A percentile compares a stretch with the other conserved stretches of the same genome.
phyloP scores from a whole-genome alignment of 768 basidiomycete genomes.

The Boletus subparvulus region DNA sequence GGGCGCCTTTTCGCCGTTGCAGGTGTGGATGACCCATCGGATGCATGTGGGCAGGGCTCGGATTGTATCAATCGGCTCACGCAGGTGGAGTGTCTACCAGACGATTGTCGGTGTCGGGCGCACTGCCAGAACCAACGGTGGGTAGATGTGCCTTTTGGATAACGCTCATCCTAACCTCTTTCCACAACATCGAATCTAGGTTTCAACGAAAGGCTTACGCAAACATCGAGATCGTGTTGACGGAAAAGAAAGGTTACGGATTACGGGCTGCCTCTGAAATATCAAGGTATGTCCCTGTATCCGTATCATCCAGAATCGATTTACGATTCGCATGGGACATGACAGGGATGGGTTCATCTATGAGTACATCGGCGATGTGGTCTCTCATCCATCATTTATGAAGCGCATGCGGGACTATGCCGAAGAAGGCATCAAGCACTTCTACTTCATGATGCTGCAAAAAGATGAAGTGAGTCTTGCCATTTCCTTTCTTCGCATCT shows the following conservation, averaged over 20 bases:
- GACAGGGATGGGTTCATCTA: constrained; percentile 89
- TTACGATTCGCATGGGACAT: constrained; percentile 8
- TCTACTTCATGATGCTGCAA: constrained; percentile 99
- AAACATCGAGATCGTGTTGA: constrained; percentile 83
- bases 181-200: constrained; percentile 40
- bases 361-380: constrained; percentile 97
- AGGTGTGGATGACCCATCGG: constrained; percentile 60
- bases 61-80: constrained; percentile 98
- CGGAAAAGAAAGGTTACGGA: constrained; percentile 95
- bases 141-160: constrained; percentile 7
- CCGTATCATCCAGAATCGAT: not conserved
- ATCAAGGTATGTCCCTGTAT: constrained; percentile 49
- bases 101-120: constrained; percentile 79
- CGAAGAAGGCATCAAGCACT: constrained; percentile 90
- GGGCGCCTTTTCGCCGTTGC: constrained; percentile 27
- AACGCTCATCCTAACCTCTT: constrained; percentile 1
- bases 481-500: not conserved
- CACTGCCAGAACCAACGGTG: constrained; percentile 95
- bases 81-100: constrained; percentile 92
- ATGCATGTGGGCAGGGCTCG: constrained; percentile 81
- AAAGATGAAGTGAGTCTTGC: constrained; percentile 81
- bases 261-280: constrained; percentile 73
- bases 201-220: constrained; percentile 88
- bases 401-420: constrained; percentile 95
- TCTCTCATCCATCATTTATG: constrained; percentile 81